Base-by-base conservation (phyloP, 495 filamentous ascomycete species). In the Talaromyces borbonicus region DNA sequence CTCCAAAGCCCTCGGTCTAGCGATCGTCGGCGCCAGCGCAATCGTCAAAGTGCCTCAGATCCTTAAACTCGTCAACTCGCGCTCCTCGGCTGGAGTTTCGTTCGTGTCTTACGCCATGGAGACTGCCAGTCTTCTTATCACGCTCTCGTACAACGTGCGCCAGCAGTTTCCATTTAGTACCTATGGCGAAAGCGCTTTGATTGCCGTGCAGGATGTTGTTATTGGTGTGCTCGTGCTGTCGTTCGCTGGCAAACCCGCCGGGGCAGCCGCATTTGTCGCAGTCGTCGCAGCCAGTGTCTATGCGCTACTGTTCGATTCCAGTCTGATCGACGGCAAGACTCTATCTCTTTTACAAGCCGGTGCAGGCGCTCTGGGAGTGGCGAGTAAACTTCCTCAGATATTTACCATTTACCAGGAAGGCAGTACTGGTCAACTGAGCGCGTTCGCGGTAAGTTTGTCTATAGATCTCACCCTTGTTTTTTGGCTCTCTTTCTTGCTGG, bases 21-120 rank as follows among this genome's bases (percentile, higher is more conserved):
- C 79, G 60, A 98, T 97, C 65, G 84, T 98, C 55, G 81, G 75
- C 49, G 84, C 87, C 27, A 87, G 84, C 46, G 76, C 86, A 24
- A 77, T 96, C 53, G 86, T 98, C 68, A 98, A 98, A 70, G 77
- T 98, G 37, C 90, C 92, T 0, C 92, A 96, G 66, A 89, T 97
- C 62, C 59, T 95, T 62, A 95, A 95, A 71, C 79, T 96, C 40
- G 63, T 93, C 54, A 63, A 69, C 52, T 90, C 89, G 26, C 72
- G 79, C 44, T 93, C 86, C 22, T 79, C 85, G 7, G 74, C 75
- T 43, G 92, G 90, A 54, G 74, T 97, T 48, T 86, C 80, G 47
- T 95, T 95, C 72, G 76, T 92, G 30, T 81, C 84, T 23, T 95
- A 95, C 66, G 74, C 87, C 31, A 85, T 98, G 60, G 92, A 98